Percentiles rank a stretch among this genome's conserved stretches.
phyloP scores from a whole-genome alignment of 352 stramenopile species.

The Globisporangium mamillatum region DNA sequence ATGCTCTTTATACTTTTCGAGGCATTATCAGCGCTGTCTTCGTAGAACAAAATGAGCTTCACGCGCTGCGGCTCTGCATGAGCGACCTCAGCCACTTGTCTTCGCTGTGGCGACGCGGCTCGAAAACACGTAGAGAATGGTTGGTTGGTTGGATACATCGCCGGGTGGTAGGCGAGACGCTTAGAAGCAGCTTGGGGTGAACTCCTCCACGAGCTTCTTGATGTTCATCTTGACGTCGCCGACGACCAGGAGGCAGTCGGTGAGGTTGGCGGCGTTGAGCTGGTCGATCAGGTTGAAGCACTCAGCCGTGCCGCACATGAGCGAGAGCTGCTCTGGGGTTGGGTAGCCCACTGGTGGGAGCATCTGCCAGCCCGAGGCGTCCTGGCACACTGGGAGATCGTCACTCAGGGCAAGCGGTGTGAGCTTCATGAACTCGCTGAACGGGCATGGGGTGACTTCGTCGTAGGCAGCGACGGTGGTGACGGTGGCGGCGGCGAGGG shows the following conservation, averaged over 20 bases:
- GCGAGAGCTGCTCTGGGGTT: background rate
- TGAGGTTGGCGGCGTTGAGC: background rate
- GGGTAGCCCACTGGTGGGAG: background rate
- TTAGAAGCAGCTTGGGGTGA: background rate
- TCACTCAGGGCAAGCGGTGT: background rate
- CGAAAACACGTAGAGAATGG: background rate
- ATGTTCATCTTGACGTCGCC: background rate
- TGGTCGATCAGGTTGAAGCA: background rate
- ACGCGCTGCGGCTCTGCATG: background rate
- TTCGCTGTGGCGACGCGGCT: background rate
- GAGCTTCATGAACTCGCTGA: constrained; percentile 5
- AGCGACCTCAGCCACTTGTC: background rate
- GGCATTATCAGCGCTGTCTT: background rate
- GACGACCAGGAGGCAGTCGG: background rate
- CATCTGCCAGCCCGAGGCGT: background rate
- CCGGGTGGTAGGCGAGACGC: background rate
- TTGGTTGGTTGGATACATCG: background rate
- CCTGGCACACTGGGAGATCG: background rate
- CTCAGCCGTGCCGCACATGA: background rate
- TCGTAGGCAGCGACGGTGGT: constrained; percentile 8
- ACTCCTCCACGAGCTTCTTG: background rate
- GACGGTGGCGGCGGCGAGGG: constrained; percentile 7
- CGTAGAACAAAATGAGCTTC: background rate
- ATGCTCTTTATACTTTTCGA: background rate
- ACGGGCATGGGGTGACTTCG: constrained; percentile 9